Base-by-base conservation (phyloP, 345 rosid species). In the Boechera stricta region DNA sequence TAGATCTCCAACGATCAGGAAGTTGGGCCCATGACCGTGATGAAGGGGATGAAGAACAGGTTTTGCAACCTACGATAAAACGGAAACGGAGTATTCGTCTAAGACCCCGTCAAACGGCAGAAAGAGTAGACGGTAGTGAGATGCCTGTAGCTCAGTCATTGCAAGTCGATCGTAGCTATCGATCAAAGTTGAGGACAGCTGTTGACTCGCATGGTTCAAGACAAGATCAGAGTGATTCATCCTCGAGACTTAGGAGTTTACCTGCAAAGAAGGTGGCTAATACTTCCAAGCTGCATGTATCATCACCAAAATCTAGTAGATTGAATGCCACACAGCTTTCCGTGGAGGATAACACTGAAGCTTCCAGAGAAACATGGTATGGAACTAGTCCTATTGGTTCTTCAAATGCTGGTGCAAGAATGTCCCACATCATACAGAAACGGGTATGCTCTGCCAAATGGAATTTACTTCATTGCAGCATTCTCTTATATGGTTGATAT, bases 11-110 rank as follows among this genome's bases (percentile, higher is more conserved):
- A 79, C 96, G 87, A 75, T 96, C 99, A 69, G 97, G 91, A 81
- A 96, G 95, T 85, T 91, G 93, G 98, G 85, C 86, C 62, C 96
- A 90, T 77, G 98, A 91, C 62, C 96, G 92, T 3, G 98, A 91
- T 32, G 98, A 91, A 84, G 97, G 90, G 66, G 99, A 91, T 83
- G 98, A 93, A 64, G 98, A 96, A 69, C 99, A 93, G 83, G 99
- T 96, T 84, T 72, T 93, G 76, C 99, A 93, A 79, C 99, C 99
- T 59, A 96, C 83, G 83, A 88, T 96, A 76, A 93, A 88, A 87
- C 82, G 99, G 65, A 96, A 96, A 74, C 97, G 97, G n/a, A 96
- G 99, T 77, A 85, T 91, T 77, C 88, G 99, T 63, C 51, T 90
- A 79, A 89, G 99, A 56, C 97, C 98, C 41, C 95, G 98, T 64